These are phyloP conservation scores for Vaccinium corymbosum DNA, from an alignment of 148 eudicot species.

Conservation along the genomic window DNA sequence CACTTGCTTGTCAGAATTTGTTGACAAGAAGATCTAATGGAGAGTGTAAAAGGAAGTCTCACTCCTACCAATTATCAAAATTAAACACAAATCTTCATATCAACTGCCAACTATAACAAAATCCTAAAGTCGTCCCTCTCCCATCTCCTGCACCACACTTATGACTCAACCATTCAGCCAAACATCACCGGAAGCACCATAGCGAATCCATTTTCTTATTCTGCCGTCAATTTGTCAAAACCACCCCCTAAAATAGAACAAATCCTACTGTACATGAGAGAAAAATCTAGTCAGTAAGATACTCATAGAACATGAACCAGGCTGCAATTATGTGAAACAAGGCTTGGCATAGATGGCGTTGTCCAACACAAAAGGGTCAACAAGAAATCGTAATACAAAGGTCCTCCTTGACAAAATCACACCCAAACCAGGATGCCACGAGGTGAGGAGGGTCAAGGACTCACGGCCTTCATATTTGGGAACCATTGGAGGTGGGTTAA, in stretches of 20 bases:
- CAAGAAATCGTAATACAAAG: too few relatives aligned
- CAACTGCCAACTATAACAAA: neutral
- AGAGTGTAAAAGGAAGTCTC: neutral
- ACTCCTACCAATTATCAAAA: neutral
- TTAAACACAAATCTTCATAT: neutral
- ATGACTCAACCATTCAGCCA: neutral
- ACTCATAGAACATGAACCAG: conserved; percentile 68
- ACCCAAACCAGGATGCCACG: too few relatives aligned
- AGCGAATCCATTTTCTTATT: neutral
- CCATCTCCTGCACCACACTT: neutral
- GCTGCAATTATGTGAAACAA: conserved; percentile 77
- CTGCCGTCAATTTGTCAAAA: neutral
- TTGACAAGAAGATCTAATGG: neutral
- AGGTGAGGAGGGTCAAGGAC: too few relatives aligned
- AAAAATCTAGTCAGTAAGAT: conserved; percentile 79
- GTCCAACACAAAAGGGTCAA: conserved; percentile 54
- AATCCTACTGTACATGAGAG: conserved; percentile 89
- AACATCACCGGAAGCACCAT: neutral
- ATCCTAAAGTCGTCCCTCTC: neutral
- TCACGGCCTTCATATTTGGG: too few relatives aligned
- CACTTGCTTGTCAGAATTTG: neutral
- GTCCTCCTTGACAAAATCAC: too few relatives aligned
- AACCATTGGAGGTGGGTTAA: too few relatives aligned
- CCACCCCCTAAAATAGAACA: conserved; percentile 28
- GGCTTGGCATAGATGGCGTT: conserved; percentile 66